A percentile compares a stretch with the other conserved stretches of the same genome.
phyloP scores from a whole-genome alignment of 2,329 filamentous ascomycete genomes.

The Chaetomium sp. region DNA sequence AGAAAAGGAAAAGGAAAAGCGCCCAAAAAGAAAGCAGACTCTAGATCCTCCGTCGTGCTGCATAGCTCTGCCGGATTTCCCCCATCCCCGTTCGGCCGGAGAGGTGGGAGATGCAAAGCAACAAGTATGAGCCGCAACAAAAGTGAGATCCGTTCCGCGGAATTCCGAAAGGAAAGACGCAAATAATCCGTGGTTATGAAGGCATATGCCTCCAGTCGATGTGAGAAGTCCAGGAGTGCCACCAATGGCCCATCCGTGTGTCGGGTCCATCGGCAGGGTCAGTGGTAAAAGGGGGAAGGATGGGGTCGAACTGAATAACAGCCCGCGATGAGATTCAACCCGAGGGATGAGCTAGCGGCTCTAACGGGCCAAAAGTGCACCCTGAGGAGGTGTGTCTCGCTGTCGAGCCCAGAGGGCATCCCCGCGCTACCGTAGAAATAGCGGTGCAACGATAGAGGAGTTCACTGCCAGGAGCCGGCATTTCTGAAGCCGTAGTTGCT shows the following conservation, averaged over 20 bases:
- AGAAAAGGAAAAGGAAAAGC: neutral
- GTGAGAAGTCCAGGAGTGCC: neutral
- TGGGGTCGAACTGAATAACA: too few relatives aligned
- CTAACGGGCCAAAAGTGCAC: neutral
- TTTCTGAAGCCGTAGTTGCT: neutral
- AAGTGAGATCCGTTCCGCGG: neutral
- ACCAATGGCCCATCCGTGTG: neutral
- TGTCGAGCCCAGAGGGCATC: too few relatives aligned
- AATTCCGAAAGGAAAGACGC: neutral
- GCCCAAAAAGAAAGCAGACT: neutral
- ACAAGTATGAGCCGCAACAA: neutral
- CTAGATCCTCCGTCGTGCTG: neutral
- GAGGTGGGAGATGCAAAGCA: neutral
- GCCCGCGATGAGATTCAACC: neutral
- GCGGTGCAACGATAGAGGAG: neutral
- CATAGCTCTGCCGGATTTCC: neutral
- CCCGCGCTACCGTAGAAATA: neutral
- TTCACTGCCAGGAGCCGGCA: neutral
- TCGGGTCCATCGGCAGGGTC: neutral
- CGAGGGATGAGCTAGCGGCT: neutral
- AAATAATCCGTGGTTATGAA: neutral
- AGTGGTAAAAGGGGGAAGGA: neutral
- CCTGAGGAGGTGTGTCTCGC: neutral
- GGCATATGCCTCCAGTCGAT: neutral
- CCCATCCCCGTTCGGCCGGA: neutral